Percentiles rank a stretch among this genome's conserved stretches.
Evolutionary conservation across 345 rosid genomes (phyloP).

Genomic region (Pistacia atlantica): DNA sequence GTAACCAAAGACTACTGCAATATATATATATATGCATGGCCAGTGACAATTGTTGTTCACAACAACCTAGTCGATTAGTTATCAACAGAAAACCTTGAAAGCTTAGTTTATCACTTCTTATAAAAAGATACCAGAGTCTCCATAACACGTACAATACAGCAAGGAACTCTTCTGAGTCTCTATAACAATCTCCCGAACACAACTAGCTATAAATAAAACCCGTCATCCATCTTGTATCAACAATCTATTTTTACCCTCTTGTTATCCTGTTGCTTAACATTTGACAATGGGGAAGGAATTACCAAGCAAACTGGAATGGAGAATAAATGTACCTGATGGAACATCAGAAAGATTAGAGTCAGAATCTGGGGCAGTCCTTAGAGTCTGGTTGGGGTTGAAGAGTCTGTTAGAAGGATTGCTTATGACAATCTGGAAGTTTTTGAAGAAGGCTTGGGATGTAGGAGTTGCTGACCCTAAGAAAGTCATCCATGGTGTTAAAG

Average conservation of each 20-base stretch:
- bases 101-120: not conserved
- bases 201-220: not conserved
- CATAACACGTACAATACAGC: too few species aligned
- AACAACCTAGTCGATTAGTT: not conserved
- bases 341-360: constrained; percentile 36
- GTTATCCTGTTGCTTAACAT: not conserved
- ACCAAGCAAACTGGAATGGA: constrained; percentile 56
- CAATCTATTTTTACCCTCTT: not conserved
- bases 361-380: constrained; percentile 22
- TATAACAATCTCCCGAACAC: not conserved
- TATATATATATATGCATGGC: not conserved
- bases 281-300: constrained; percentile 37
- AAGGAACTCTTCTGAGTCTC: too few species aligned
- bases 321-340: constrained; percentile 46
- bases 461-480: constrained; percentile 69
- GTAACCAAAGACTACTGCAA: too few species aligned
- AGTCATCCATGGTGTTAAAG: constrained; percentile 65
- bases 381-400: constrained; percentile 34
- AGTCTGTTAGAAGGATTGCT: constrained; percentile 27
- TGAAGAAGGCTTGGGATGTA: constrained; percentile 55
- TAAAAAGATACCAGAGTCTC: not conserved
- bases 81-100: not conserved
- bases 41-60: not conserved
- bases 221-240: constrained; percentile 7
- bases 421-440: constrained; percentile 29